phyloP scores from a whole-genome alignment of 345 rosid species.

The Rhodamnia argentea region DNA sequence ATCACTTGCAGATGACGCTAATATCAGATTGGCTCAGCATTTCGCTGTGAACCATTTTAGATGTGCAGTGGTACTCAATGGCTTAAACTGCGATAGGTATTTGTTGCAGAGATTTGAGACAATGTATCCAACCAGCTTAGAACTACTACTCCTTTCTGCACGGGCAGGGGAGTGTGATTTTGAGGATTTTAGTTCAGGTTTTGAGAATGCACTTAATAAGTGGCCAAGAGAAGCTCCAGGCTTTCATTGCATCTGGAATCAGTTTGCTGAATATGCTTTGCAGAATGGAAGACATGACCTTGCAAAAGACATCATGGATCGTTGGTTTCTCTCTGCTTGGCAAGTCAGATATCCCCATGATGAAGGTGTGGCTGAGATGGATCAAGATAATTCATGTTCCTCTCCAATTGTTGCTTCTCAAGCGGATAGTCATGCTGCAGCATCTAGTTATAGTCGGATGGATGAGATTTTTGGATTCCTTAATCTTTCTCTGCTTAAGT shows the following conservation, averaged over 20 bases:
- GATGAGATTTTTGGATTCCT: conserved; percentile 69
- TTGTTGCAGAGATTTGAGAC: conserved; percentile 44
- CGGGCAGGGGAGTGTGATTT: conserved; percentile 32
- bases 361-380: conserved; percentile 11
- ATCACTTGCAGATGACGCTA: conserved; percentile 8
- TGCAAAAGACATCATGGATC: conserved; percentile 50
- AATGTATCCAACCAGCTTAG: conserved; percentile 57
- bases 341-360: conserved; percentile 14
- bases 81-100: conserved; percentile 26
- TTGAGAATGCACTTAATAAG: conserved; percentile 55
- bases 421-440: conserved; percentile 14
- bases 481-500: conserved; percentile 55
- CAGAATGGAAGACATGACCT: conserved; percentile 32
- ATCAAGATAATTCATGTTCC: conserved; percentile 4
- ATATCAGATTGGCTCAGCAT: conserved; percentile 28
- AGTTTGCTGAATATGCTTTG: conserved; percentile 63
- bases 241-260: conserved; percentile 84
- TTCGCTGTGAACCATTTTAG: conserved; percentile 56
- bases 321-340: conserved; percentile 57
- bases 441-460: conserved; percentile 12
- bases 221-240: conserved; percentile 63
- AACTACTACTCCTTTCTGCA: conserved; percentile 52
- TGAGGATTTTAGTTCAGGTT: conserved; percentile 28
- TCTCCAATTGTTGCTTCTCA: conserved; percentile 13
- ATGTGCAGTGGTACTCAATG: conserved; percentile 49